phyloP scores from a whole-genome alignment of 148 eudicot genomes.

The Chenopodium formosanum region DNA sequence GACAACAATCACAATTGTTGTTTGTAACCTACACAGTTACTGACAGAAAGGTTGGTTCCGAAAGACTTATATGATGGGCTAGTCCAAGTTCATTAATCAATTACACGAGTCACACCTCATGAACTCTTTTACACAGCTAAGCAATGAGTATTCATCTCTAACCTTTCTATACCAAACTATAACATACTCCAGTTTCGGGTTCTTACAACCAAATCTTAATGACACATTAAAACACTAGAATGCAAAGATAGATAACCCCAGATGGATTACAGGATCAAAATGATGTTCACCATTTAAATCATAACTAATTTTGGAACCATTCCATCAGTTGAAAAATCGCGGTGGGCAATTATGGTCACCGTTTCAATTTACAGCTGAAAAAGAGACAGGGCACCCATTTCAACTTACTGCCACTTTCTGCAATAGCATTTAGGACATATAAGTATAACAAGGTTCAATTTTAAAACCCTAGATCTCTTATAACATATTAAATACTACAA shows the following conservation, averaged over 20 bases:
- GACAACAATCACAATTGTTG: not conserved
- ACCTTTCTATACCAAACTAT: too few species aligned
- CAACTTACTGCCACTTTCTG: not conserved
- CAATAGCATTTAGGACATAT: not conserved
- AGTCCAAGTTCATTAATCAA: not conserved
- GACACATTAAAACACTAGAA: not conserved
- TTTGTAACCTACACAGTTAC: too few species aligned
- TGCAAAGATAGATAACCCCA: not conserved
- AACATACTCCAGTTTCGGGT: not conserved
- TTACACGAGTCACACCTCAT: not conserved
- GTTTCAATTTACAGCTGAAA: not conserved
- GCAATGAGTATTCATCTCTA: too few species aligned
- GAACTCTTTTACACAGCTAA: not conserved
- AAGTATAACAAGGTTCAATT: not conserved
- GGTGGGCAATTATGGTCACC: not conserved
- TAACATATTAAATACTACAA: constrained; percentile 4
- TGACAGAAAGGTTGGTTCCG: not conserved
- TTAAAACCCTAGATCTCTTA: constrained; percentile 4
- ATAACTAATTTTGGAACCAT: not conserved
- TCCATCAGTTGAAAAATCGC: not conserved
- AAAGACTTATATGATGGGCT: not conserved
- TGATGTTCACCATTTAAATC: not conserved
- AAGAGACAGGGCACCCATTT: not conserved
- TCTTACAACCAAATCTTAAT: not conserved
- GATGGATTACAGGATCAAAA: not conserved